These are phyloP conservation scores for Brassica incana DNA, from an alignment of 345 rosid genomes.

Conservation along the genomic window DNA sequence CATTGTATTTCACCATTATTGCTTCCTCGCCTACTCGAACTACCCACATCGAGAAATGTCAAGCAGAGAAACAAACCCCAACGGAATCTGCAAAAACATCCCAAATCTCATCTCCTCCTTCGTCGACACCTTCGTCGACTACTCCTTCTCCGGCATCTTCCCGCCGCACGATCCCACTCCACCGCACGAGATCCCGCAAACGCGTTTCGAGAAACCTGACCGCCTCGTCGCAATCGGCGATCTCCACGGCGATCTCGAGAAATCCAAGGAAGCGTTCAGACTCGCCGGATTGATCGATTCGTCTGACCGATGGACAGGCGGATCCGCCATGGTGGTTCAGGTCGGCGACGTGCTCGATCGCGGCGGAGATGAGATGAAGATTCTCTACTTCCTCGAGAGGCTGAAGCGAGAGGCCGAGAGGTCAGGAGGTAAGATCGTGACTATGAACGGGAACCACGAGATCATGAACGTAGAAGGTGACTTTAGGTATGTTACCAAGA, in stretches of 20 bases:
- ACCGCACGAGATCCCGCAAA: constrained; percentile 34
- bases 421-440: constrained; percentile 63
- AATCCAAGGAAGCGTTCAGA: constrained; percentile 61
- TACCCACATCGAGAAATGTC: constrained; percentile 32
- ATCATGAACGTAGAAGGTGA: constrained; percentile 88
- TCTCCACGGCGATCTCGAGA: constrained; percentile 81
- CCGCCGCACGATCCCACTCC: constrained; percentile 36
- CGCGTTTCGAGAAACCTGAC: constrained; percentile 50
- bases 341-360: constrained; percentile 91
- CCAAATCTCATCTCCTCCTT: constrained; percentile 67
- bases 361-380: constrained; percentile 78
- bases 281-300: constrained; percentile 73
- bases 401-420: constrained; percentile 67
- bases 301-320: constrained; percentile 69
- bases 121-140: constrained; percentile 82
- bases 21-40: neutral
- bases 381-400: constrained; percentile 78
- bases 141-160: constrained; percentile 66
- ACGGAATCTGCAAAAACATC: constrained; percentile 45
- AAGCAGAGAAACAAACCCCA: constrained; percentile 18
- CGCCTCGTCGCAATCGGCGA: constrained; percentile 87
- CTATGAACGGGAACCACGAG: constrained; percentile 95
- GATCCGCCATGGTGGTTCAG: constrained; percentile 74
- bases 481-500: constrained; percentile 62
- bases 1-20: neutral